Base-by-base conservation (phyloP, 306 rosid genomes). In the Dryas drummondii region DNA sequence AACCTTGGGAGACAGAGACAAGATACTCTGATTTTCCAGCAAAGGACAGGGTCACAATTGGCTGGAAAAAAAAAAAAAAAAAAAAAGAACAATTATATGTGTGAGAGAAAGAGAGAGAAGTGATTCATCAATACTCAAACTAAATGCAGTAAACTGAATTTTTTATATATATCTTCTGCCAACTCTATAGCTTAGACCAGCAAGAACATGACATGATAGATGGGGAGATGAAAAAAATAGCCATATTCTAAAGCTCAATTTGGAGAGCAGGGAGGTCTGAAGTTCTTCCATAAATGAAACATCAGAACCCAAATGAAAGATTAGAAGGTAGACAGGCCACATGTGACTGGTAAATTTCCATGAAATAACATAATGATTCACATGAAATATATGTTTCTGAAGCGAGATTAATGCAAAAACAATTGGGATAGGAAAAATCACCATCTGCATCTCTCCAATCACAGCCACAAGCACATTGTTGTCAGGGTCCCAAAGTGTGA, bases 401-500 rank as follows among this genome's bases (percentile, higher is more conserved):
- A 70, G 53, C 75, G 46, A 79, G 48, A 68, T 51, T 61, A 44
- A 68, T 0, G 37, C 19, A 76, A 45, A 58, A 65, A 68, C 22
- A 53, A 70, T 40, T 11, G 54, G 72, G 64, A 70, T 71, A 73
- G 53, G 40, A 78, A 60, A 5, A 60, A 60, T 85, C 65, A 94
- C 99, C 87, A 54, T 77, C 50, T 70, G 84, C 69, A 86, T 82
- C 83, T 87, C 96, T 74, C 93, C 99, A 53, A 92, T 76, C 48
- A 92, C 92, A 78, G 97, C 97, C 81, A 94, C 81, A 15, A 89
- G 97, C 32, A 82, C 81, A 82, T 94, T 94, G 61, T 75, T 88
- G 75, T 85, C 77, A 79, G 97, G 99, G 79, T 94, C 99, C 99
- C 99, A 89, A 81, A 92, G 84, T 59, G 99, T 94, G 68, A 94